Evolutionary conservation across 1,139 yeast genomes (phyloP).

Genomic region (Sugiyamaella castrensis): DNA sequence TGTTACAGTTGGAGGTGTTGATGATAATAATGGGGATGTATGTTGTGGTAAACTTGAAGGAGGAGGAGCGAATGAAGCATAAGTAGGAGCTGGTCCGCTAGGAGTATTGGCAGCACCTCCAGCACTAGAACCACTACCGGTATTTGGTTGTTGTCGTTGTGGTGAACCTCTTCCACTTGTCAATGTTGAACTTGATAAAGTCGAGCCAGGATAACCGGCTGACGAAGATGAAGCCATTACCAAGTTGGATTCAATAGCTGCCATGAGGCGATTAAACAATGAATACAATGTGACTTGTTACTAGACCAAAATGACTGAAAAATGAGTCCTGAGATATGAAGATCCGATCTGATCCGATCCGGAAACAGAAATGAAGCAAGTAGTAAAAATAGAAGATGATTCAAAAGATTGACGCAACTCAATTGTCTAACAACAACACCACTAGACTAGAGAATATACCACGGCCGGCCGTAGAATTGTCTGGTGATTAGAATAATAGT

Average conservation of each 20-base stretch:
- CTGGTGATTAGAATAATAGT: too few relatives aligned
- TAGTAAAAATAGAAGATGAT: too few relatives aligned
- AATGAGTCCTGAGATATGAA: too few relatives aligned
- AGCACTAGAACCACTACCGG: slow-evolving; percentile 11
- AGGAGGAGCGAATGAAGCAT: slow-evolving; percentile 37
- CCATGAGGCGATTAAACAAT: slow-evolving; percentile 15
- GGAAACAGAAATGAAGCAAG: too few relatives aligned
- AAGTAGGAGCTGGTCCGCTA: slow-evolving; percentile 21
- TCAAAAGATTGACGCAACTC: too few relatives aligned
- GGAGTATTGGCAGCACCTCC: slow-evolving; percentile 1
- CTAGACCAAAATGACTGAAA: too few relatives aligned
- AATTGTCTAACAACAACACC: too few relatives aligned
- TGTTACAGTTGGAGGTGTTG: slow-evolving; percentile 87
- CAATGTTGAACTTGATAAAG: background rate
- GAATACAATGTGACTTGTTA: too few relatives aligned
- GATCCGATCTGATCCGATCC: too few relatives aligned
- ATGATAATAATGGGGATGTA: slow-evolving; percentile 40
- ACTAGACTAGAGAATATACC: too few relatives aligned
- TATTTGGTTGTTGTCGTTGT: background rate
- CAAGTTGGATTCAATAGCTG: slow-evolving; percentile 24
- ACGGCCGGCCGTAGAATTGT: too few relatives aligned
- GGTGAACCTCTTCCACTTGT: slow-evolving; percentile 1
- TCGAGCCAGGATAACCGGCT: slow-evolving; percentile 9
- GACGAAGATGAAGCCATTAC: slow-evolving; percentile 20
- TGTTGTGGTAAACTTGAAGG: slow-evolving; percentile 36